These are phyloP conservation scores for Arabidopsis arenosa DNA, from an alignment of 345 rosid genomes.

Conservation along the genomic window DNA sequence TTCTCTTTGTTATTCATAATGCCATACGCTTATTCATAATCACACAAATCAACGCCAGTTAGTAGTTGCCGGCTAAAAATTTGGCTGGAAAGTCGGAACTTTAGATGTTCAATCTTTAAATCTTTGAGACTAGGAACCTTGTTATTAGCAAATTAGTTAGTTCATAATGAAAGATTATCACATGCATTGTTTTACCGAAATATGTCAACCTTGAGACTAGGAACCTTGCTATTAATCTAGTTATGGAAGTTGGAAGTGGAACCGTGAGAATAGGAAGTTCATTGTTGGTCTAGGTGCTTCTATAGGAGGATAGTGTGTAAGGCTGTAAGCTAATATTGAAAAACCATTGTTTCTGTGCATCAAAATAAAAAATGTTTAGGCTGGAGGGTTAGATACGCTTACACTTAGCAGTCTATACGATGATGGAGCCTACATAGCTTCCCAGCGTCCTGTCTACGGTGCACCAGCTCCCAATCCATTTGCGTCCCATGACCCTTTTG, in stretches of 20 bases:
- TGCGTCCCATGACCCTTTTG: constrained; percentile 79
- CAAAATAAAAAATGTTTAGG: constrained; percentile 52
- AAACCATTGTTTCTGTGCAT: neutral
- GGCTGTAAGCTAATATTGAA: neutral
- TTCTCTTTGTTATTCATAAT: constrained; percentile 1
- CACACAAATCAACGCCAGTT: neutral
- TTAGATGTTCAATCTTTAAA: neutral
- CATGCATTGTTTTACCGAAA: neutral
- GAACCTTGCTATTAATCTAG: neutral
- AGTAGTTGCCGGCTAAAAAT: neutral
- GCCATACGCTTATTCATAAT: too few relatives aligned
- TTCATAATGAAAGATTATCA: neutral
- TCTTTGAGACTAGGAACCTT: neutral
- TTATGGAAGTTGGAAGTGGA: neutral
- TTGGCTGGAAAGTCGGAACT: neutral
- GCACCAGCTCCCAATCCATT: constrained; percentile 90
- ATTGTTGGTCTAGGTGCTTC: neutral
- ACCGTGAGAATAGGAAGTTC: constrained; percentile 3
- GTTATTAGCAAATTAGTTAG: neutral
- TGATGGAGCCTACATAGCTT: constrained; percentile 80
- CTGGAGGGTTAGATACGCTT: constrained; percentile 93
- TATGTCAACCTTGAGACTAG: neutral
- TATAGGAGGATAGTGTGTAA: neutral
- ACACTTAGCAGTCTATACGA: constrained; percentile 86
- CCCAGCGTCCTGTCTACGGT: constrained; percentile 84